Evolutionary conservation across 768 basidiomycete species (phyloP), one percentile per base, ranked within the genome.

Genomic region (Mycena crocata): DNA sequence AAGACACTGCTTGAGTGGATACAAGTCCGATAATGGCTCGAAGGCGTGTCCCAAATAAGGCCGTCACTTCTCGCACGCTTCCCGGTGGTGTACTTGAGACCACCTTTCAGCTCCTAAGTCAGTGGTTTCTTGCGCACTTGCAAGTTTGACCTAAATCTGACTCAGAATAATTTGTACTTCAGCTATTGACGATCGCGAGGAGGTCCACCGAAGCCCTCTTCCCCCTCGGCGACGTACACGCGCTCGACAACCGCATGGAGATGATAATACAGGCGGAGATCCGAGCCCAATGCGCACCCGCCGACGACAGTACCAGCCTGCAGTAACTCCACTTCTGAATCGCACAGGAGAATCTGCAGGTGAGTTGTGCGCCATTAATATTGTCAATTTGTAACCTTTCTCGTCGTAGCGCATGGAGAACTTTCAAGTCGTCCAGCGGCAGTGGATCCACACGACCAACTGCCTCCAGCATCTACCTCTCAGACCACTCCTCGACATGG

Each of bases 231-330:
- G 55, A 10, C 55, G 40, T 30, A 57, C 55, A 13, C 28, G 40
- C 19, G 31, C 14, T 4, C 13, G 40, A 31, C 55, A 57, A 31
- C 55, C 55, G 30, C 40, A 44, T 19, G 40, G 40, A n/a, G 44
- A 46, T 10, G 42, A 57, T 30, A 57, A 57, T 23, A 34, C 32
- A 4, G 56, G 44, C n/a, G 56, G 8, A 10, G 56, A 57, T 15
- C 56, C 56, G n/a, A 57, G 56, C 26, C 56, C 56, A 15, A 44
- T 57, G 56, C 56, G 30, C n/a, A 57, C 56, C 9, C 56, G 56
- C 21, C 44, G 44, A 30, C 44, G n/a, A 17, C 39, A 28, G 21
- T 45, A 57, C 42, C 39, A 57, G 37, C 40, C 42, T 12, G 28
- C 35, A 40, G 37, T 39, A 23, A 35, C 52, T 24, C 52, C 35